Evolutionary conservation across 495 filamentous ascomycete species (phyloP).

Genomic region (Hypoxylon fuscum): DNA sequence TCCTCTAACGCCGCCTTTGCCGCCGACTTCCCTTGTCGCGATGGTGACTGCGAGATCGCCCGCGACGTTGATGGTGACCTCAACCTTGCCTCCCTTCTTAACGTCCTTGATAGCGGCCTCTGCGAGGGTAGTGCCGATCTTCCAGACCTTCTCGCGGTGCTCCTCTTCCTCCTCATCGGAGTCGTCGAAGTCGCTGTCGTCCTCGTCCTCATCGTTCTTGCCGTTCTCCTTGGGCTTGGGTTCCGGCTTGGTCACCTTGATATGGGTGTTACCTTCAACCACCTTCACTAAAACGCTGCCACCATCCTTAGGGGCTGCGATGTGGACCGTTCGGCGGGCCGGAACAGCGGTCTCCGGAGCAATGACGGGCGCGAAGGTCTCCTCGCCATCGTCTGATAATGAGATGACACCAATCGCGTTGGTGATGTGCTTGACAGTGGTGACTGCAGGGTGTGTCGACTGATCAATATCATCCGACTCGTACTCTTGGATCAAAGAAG

Average conservation of each 20-base stretch:
- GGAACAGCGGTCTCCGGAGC: constrained; percentile 88
- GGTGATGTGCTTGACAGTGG: constrained; percentile 86
- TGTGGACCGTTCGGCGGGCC: constrained; percentile 80
- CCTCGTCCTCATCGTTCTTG: constrained; percentile 64
- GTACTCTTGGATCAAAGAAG: constrained; percentile 89
- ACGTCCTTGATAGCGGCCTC: constrained; percentile 84
- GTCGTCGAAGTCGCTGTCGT: constrained; percentile 72
- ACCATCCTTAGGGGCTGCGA: constrained; percentile 75
- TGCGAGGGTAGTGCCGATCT: constrained; percentile 81
- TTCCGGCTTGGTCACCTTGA: constrained; percentile 89
- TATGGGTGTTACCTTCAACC: constrained; percentile 84
- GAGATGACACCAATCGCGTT: constrained; percentile 90
- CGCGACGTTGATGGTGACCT: constrained; percentile 88
- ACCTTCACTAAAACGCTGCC: constrained; percentile 88
- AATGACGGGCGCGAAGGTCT: constrained; percentile 80
- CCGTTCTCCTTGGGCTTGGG: constrained; percentile 75
- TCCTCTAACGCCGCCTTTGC: constrained; percentile 84
- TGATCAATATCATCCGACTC: constrained; percentile 93
- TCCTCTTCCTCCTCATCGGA: constrained; percentile 90
- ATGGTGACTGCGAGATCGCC: constrained; percentile 80
- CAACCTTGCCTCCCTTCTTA: constrained; percentile 89
- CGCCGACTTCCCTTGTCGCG: constrained; percentile 84
- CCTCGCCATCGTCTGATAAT: constrained; percentile 65
- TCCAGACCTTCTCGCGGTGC: constrained; percentile 89
- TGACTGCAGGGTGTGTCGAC: constrained; percentile 94